Evolutionary conservation across 1,284 basidiomycete genomes (phyloP).

Genomic region (Sporisorium sorghi): DNA sequence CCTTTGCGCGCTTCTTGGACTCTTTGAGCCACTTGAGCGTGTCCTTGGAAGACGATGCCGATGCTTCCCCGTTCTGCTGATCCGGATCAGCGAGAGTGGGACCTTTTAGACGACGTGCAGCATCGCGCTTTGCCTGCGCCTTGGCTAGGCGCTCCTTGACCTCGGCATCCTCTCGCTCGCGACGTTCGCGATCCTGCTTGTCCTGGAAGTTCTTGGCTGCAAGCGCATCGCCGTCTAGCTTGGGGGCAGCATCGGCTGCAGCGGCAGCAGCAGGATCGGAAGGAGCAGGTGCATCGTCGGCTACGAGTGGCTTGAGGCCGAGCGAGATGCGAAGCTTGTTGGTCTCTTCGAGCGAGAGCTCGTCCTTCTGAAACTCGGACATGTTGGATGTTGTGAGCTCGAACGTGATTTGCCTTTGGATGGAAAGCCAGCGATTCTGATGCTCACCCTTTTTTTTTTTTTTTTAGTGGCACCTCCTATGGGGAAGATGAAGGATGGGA

Average conservation of each 20-base stretch:
- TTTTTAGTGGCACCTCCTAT: too few species aligned
- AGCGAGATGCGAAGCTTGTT: slow-evolving; percentile 95
- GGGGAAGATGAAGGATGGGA: background rate
- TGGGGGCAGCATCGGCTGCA: slow-evolving; percentile 47
- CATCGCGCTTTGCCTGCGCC: slow-evolving; percentile 85
- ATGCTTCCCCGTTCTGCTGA: slow-evolving; percentile 54
- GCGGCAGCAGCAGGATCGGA: background rate
- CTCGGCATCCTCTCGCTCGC: slow-evolving; percentile 78
- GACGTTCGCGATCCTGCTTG: slow-evolving; percentile 77
- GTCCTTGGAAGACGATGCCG: slow-evolving; percentile 69
- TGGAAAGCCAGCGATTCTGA: slow-evolving; percentile 12
- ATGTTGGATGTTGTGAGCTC: slow-evolving; percentile 55
- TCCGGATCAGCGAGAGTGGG: slow-evolving; percentile 81
- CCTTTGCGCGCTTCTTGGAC: slow-evolving; percentile 86
- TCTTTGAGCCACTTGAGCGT: slow-evolving; percentile 88
- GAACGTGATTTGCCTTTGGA: slow-evolving; percentile 15
- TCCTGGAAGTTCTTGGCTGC: slow-evolving; percentile 53
- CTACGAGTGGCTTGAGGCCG: slow-evolving; percentile 89
- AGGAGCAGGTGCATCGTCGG: slow-evolving; percentile 71
- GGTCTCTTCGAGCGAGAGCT: slow-evolving; percentile 94
- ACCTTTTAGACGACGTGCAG: slow-evolving; percentile 88
- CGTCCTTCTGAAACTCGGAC: slow-evolving; percentile 73
- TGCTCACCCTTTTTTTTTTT: slow-evolving; percentile 44
- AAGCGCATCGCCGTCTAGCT: slow-evolving; percentile 69
- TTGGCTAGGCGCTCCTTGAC: slow-evolving; percentile 69